Evolutionary conservation across 805 yeast genomes (phyloP), one percentile per base, ranked within the genome.

Genomic region (Wickerhamomyces ciferrii): DNA sequence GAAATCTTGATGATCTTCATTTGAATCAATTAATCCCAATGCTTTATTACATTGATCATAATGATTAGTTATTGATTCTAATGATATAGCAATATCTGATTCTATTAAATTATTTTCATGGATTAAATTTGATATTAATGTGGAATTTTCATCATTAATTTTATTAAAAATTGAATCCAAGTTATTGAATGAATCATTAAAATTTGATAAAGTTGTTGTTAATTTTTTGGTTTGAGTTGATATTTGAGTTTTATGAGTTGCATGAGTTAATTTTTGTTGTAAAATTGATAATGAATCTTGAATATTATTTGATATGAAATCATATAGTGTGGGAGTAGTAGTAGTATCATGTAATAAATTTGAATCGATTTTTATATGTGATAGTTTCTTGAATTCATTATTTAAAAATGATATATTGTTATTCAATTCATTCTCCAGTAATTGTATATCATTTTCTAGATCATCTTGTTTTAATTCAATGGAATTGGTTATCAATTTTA

Each of bases 1-100:
- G 14, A 79, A 59, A 53, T 76, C 73, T n/a, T n/a, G n/a, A n/a
- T n/a, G n/a, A n/a, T n/a, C n/a, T n/a, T n/a, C n/a, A n/a, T n/a
- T n/a, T n/a, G n/a, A n/a, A n/a, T n/a, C n/a, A n/a, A n/a, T n/a
- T n/a, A n/a, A n/a, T n/a, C n/a, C n/a, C n/a, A n/a, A n/a, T n/a
- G n/a, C 85, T 49, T 76, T 66, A 13, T 67, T 54, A 53, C 96
- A 86, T 59, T 87, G 89, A 62, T 90, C 97, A 56, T 82, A 88
- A 65, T 90, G 96, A 45, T 78, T 79, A 11, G 96, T 84, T 41
- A 90, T 68, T 56, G 90, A 79, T 46, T 80, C 82, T 31, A 91
- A 67, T 17, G 84, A 69, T 2, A 76, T 72, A 1, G 87, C 95
- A 63, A 88, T 72, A 44, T 85, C 94, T 48, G 74, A 72, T 45